phyloP scores from a whole-genome alignment of 208 protist genomes.

The Vickermania ingenoplastis region DNA sequence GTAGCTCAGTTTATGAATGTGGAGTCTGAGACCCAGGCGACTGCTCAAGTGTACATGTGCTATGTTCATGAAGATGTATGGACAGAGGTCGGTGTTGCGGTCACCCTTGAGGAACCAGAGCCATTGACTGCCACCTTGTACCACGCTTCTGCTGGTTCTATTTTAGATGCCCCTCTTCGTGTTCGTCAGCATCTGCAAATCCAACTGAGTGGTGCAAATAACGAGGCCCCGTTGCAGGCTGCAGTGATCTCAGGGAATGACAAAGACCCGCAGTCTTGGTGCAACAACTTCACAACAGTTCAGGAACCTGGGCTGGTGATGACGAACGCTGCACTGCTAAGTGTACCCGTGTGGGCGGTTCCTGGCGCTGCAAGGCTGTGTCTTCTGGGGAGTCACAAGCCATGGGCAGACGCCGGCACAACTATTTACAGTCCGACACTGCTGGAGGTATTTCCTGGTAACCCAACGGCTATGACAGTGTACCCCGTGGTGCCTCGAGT shows the following conservation, averaged over 20 bases:
- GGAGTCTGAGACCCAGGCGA: constrained; percentile 1
- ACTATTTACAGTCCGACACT: constrained; percentile 20
- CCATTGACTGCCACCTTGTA: constrained; percentile 30
- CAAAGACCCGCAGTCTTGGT: constrained; percentile 54
- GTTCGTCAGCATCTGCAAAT: constrained; percentile 70
- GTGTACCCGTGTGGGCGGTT: constrained; percentile 59
- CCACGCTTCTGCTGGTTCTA: constrained; percentile 7
- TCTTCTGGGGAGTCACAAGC: constrained; percentile 17
- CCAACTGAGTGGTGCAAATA: constrained; percentile 14
- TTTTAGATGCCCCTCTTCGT: constrained; percentile 23
- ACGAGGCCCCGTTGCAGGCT: constrained; percentile 7
- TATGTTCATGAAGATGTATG: constrained; percentile 43
- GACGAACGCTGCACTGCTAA: constrained; percentile 24
- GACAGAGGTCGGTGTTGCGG: constrained; percentile 41
- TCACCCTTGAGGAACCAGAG: constrained; percentile 30
- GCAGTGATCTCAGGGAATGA: constrained; percentile 35
- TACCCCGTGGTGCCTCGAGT: constrained; percentile 71
- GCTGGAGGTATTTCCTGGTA: constrained; percentile 32
- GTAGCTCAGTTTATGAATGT: constrained; percentile 61
- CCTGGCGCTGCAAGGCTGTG: constrained; percentile 54
- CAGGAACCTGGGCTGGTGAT: constrained; percentile 47
- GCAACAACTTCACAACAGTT: constrained; percentile 74
- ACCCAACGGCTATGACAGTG: constrained; percentile 44
- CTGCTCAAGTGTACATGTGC: constrained; percentile 47
- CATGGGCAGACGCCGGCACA: constrained; percentile 55